Base-by-base conservation (phyloP, 73 alveolate genomes). In the Paraurostyla sp. region DNA sequence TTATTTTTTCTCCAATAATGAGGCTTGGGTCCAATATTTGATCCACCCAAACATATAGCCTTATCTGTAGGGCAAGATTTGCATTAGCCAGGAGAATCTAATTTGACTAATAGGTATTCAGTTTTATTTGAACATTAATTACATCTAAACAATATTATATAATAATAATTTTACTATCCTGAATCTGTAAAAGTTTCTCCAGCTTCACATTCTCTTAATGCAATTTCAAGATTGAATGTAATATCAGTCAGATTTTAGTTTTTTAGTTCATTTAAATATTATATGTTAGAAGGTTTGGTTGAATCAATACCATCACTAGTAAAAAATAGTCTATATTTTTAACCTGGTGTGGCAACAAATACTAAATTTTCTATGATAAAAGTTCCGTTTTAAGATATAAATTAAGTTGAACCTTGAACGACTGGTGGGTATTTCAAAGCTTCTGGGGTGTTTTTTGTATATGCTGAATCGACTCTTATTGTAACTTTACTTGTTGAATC, bases 1-100 rank as follows among this genome's bases (percentile, higher is more conserved):
- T 87, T 87, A 30, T 35, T 56, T 2, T 48, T 59, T 35, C 91
- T 78, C 85, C 91, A 78, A 56, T 81, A 48, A n/a, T 50, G 62
- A 41, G 86, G 65, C 58, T 51, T 71, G 0, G 91, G 91, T 0
- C 78, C 85, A 0, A 88, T 56, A 63, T 56, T 23, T 27, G 83
- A 36, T 0, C 90, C 91, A 7, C 96, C 96, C 22, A 38, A 38
- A 41, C 96, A 91, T 15, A 78, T 15, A 38, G 93, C 85, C 43
- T 22, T 56, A 23, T 87, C 93, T 22, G 80, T 54, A 20, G 85
- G 92, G 33, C 92, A 85, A 33, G 68, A 54, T 11, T 9, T 13
- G 71, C 94, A 88, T n/a, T 18, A 11, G 45, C 91, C 91, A 3
- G 94, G 94, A 1, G 36, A 7, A 3, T 58, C 38, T 41, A n/a